Evolutionary conservation across 2,329 filamentous ascomycete genomes (phyloP).

Genomic region (Cryoendolithus antarcticus): DNA sequence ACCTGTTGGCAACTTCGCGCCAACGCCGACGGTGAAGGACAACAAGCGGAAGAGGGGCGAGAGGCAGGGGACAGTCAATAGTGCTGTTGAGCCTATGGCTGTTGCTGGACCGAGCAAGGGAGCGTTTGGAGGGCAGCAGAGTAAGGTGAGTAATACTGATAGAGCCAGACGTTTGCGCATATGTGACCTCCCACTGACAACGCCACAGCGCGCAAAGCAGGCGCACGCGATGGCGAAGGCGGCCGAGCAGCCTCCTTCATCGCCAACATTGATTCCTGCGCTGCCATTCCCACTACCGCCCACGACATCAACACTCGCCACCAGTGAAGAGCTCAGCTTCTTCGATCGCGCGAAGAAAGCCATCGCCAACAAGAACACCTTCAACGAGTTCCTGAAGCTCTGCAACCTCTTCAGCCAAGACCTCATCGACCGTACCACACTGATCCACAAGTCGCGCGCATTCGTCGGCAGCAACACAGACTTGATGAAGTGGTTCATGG

Average conservation of each 20-base stretch:
- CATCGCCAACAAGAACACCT: conserved; percentile 79
- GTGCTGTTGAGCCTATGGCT: conserved; percentile 22
- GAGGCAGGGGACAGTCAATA: conserved; percentile 37
- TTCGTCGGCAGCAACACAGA: conserved; percentile 86
- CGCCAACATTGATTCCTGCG: conserved; percentile 77
- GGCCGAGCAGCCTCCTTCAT: conserved; percentile 42
- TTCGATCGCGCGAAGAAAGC: conserved; percentile 97
- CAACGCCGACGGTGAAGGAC: conserved; percentile 68
- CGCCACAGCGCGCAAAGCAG: conserved; percentile 57
- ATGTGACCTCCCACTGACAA: not conserved
- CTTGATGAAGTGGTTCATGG: conserved; percentile 77
- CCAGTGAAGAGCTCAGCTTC: conserved; percentile 76
- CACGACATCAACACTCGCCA: conserved; percentile 58
- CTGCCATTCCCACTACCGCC: conserved; percentile 80
- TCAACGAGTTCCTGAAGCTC: conserved; percentile 93
- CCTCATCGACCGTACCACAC: conserved; percentile 71
- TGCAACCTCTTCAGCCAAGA: conserved; percentile 93
- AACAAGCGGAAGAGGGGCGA: conserved; percentile 71
- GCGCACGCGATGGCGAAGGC: conserved; percentile 37
- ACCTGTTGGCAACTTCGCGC: conserved; percentile 88
- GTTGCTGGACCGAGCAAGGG: conserved; percentile 15
- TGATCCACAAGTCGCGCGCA: conserved; percentile 68
- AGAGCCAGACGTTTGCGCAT: no score
- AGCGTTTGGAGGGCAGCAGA: conserved; percentile 18
- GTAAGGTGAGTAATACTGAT: conserved; percentile 36